A percentile compares a stretch with the other conserved stretches of the same genome.
Conservation (phyloP, 805 yeast genomes). For the Starmerella stigmatis region DNA sequence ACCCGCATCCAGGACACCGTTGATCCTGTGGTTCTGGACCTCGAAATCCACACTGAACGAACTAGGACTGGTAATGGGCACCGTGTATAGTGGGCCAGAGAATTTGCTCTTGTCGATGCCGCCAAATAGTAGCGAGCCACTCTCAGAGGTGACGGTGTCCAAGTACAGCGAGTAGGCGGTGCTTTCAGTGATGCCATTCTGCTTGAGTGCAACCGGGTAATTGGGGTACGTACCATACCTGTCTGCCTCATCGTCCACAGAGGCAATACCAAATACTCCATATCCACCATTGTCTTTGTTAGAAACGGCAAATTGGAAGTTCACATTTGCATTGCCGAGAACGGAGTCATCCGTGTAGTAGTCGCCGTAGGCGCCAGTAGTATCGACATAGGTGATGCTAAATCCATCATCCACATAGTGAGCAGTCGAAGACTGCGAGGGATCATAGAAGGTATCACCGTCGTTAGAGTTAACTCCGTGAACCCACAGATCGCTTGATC, state of each 20-base stretch:
- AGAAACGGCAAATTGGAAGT: neutral
- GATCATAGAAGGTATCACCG: neutral
- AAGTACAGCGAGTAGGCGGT: constrained; percentile 38
- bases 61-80: constrained; percentile 23
- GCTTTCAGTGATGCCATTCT: constrained; percentile 33
- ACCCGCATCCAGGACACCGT: constrained; percentile 39
- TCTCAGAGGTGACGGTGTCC: constrained; percentile 8
- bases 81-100: constrained; percentile 30
- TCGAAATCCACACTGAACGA: constrained; percentile 13
- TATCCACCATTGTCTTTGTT: neutral
- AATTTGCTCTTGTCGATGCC: constrained; percentile 36
- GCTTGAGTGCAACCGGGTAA: constrained; percentile 27
- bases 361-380: neutral
- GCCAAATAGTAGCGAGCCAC: constrained; percentile 35
- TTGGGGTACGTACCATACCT: constrained; percentile 19
- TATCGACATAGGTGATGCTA: neutral
- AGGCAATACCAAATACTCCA: constrained; percentile 25
- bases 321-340: neutral
- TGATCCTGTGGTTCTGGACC: constrained; percentile 7
- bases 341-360: neutral
- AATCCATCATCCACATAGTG: neutral
- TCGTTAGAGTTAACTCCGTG: constrained; percentile 26
- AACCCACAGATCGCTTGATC: constrained; percentile 3
- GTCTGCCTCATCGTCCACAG: constrained; percentile 18
- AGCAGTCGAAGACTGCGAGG: neutral